Conservation (phyloP, 371 early-diverging fungal species). For the Rhizopus microsporus region DNA sequence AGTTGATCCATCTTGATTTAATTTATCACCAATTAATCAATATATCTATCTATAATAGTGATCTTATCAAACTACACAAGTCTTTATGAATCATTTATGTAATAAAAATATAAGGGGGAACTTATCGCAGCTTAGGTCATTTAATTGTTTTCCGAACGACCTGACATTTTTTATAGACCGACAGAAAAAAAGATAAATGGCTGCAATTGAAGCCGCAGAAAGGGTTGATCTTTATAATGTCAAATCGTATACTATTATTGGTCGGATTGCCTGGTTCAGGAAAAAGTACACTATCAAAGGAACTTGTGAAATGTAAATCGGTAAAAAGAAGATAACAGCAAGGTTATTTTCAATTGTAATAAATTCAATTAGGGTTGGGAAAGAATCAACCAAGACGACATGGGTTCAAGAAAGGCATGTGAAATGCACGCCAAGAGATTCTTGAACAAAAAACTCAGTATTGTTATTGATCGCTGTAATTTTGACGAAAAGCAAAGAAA, state of each 20-base stretch:
- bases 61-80: too few species aligned
- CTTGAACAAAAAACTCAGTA: constrained; percentile 55
- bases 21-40: too few species aligned
- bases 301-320: constrained; percentile 28
- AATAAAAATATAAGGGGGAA: too few species aligned
- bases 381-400: constrained; percentile 56
- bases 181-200: not conserved
- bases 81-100: too few species aligned
- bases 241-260: constrained; percentile 44
- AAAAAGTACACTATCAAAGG: constrained; percentile 64
- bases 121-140: not conserved
- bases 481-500: constrained; percentile 74
- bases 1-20: too few species aligned
- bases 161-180: not conserved
- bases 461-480: constrained; percentile 78
- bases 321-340: constrained; percentile 9
- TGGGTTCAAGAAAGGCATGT: constrained; percentile 66
- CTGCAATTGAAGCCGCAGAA: not conserved
- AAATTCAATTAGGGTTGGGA: constrained; percentile 20
- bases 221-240: constrained; percentile 10
- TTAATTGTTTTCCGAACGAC: not conserved
- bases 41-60: too few species aligned
- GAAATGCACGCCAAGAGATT: constrained; percentile 41
- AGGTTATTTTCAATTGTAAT: not conserved
- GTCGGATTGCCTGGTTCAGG: constrained; percentile 74